Evolutionary conservation across 129 eudicot species (phyloP).

Genomic region (Heracleum sosnowskyi): DNA sequence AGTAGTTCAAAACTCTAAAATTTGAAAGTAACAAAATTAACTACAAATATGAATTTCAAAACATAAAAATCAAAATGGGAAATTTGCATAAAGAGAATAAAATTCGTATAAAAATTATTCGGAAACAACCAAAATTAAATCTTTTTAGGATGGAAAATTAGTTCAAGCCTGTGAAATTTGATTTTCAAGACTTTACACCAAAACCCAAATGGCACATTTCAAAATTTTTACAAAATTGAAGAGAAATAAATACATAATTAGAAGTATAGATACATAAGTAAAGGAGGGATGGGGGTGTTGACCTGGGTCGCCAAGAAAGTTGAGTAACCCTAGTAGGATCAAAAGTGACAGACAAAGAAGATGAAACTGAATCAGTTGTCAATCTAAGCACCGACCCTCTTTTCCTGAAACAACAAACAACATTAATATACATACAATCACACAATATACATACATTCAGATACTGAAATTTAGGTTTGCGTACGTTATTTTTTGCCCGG

Average conservation of each 20-base stretch:
- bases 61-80: too few relatives aligned
- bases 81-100: too few relatives aligned
- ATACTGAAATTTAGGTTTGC: not conserved
- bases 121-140: too few relatives aligned
- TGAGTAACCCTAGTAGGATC: slow-evolving; percentile 66
- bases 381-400: slow-evolving; percentile 39
- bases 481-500: not conserved
- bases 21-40: too few relatives aligned
- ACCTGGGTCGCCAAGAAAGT: slow-evolving; percentile 73
- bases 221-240: too few relatives aligned
- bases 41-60: too few relatives aligned
- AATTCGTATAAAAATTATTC: too few relatives aligned
- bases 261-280: not conserved
- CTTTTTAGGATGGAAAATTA: too few relatives aligned
- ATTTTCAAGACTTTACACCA: too few relatives aligned
- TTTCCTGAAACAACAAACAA: slow-evolving; percentile 14
- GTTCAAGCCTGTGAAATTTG: too few relatives aligned
- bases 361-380: slow-evolving; percentile 25
- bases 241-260: not conserved
- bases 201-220: not conserved
- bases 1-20: too few relatives aligned
- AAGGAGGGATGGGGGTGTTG: not conserved
- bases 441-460: not conserved
- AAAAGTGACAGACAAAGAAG: slow-evolving; percentile 27
- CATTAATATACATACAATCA: slow-evolving; percentile 11